phyloP scores from a whole-genome alignment of 2,329 filamentous ascomycete genomes.

The Ampelomyces quisqualis region DNA sequence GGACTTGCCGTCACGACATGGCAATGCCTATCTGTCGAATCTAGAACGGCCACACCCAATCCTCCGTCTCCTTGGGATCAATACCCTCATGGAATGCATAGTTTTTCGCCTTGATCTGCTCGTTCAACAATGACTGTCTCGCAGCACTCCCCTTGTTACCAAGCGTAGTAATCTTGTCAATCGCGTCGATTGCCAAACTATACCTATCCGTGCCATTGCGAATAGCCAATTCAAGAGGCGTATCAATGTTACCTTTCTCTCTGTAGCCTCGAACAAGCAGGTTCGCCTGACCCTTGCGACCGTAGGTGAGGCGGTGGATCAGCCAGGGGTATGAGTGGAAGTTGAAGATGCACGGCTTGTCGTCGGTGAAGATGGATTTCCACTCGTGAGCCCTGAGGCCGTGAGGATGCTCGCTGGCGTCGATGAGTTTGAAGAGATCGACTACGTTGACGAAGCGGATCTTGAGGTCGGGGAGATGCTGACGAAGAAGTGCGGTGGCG shows the following conservation, averaged over 20 bases:
- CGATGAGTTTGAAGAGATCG: constrained; percentile 78
- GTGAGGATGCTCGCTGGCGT: constrained; percentile 69
- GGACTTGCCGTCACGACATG: too few species aligned
- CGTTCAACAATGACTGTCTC: constrained; percentile 64
- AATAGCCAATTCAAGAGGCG: constrained; percentile 75
- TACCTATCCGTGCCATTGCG: constrained; percentile 76
- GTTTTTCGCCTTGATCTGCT: constrained; percentile 63
- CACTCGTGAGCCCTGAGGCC: constrained; percentile 63
- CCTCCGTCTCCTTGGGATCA: constrained; percentile 65
- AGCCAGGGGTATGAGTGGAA: constrained; percentile 84
- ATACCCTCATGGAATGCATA: constrained; percentile 68
- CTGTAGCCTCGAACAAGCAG: constrained; percentile 76
- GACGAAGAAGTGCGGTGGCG: constrained; percentile 71
- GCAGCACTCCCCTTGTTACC: constrained; percentile 64
- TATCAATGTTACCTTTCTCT: constrained; percentile 84
- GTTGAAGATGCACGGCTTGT: constrained; percentile 77
- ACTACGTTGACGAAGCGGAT: constrained; percentile 79
- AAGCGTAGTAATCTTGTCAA: constrained; percentile 64
- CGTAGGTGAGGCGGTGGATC: constrained; percentile 74
- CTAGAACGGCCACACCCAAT: constrained; percentile 65
- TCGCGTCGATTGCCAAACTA: constrained; percentile 73
- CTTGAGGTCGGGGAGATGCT: constrained; percentile 69
- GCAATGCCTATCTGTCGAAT: too few species aligned
- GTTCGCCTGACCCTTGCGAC: constrained; percentile 66
- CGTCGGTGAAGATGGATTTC: constrained; percentile 67